Percentiles rank a stretch among this genome's conserved stretches.
Conservation (phyloP, 2,329 filamentous ascomycete species). For the Teratosphaeria epicoccoides region DNA sequence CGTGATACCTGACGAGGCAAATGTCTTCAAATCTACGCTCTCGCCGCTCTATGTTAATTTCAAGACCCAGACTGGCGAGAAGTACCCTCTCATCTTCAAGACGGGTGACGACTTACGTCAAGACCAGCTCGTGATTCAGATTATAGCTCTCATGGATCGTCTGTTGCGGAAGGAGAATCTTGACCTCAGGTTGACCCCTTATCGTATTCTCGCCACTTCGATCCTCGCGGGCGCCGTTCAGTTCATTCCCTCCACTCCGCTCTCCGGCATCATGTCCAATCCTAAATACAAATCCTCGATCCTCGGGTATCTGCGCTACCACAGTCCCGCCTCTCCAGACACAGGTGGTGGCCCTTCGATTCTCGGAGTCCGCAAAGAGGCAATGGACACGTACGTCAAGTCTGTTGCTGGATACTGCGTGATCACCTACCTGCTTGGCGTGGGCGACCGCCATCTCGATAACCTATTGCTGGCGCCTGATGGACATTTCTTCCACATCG, state of each 20-base stretch:
- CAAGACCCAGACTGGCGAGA: slow-evolving; percentile 63
- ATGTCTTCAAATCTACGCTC: slow-evolving; percentile 90
- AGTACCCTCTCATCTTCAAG: slow-evolving; percentile 94
- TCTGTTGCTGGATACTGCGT: slow-evolving; percentile 97
- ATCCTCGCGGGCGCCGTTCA: slow-evolving; percentile 83
- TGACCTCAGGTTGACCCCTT: slow-evolving; percentile 87
- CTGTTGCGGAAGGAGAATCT: slow-evolving; percentile 91
- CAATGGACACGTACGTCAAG: slow-evolving; percentile 89
- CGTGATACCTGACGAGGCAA: slow-evolving; percentile 71
- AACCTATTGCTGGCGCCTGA: slow-evolving; percentile 85
- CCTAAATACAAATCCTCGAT: slow-evolving; percentile 69
- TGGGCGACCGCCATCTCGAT: slow-evolving; percentile 90
- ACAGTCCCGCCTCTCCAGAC: slow-evolving; percentile 83
- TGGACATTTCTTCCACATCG: slow-evolving; percentile 94
- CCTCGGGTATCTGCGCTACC: slow-evolving; percentile 72
- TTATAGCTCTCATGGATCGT: slow-evolving; percentile 96
- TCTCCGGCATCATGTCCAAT: slow-evolving; percentile 60
- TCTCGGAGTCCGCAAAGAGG: slow-evolving; percentile 78
- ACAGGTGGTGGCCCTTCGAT: slow-evolving; percentile 44
- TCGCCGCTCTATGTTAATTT: slow-evolving; percentile 87
- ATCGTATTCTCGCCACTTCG: slow-evolving; percentile 90
- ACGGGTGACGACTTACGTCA: slow-evolving; percentile 75
- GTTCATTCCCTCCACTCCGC: slow-evolving; percentile 72
- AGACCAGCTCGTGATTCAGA: slow-evolving; percentile 93
- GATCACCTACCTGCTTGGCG: slow-evolving; percentile 93